Conservation (phyloP, 495 filamentous ascomycete species). For the Tuber calosporum region DNA sequence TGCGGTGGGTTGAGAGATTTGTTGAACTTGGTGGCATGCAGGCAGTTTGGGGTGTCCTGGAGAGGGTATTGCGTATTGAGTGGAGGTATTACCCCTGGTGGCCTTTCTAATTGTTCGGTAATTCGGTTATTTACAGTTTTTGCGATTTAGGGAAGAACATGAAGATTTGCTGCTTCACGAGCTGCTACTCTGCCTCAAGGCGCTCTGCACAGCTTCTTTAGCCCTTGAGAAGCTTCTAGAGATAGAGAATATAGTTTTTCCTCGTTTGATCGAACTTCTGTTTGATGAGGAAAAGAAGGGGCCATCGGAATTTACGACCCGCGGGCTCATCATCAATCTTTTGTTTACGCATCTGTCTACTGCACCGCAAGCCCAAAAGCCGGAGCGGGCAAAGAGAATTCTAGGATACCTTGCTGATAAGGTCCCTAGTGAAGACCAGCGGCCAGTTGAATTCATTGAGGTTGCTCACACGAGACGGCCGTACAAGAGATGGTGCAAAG, state of each 20-base stretch:
- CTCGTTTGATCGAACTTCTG: conserved; percentile 75
- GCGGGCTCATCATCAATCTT: conserved; percentile 75
- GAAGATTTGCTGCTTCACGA: conserved; percentile 91
- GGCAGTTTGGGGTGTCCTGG: conserved; percentile 75
- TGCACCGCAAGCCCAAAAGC: conserved; percentile 43
- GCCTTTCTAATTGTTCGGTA: neutral
- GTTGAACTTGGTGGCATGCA: conserved; percentile 84
- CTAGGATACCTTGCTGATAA: conserved; percentile 77
- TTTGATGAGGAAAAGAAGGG: conserved; percentile 97
- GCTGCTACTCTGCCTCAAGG: conserved; percentile 86
- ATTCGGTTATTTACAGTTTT: conserved; percentile 12
- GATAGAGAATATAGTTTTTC: conserved; percentile 75
- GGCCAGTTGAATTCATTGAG: conserved; percentile 75
- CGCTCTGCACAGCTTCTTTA: conserved; percentile 79
- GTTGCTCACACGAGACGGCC: conserved; percentile 81
- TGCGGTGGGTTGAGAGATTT: conserved; percentile 89
- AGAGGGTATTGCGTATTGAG: conserved; percentile 87
- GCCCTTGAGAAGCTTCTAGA: conserved; percentile 72
- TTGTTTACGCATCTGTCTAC: conserved; percentile 61
- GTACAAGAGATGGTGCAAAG: conserved; percentile 89
- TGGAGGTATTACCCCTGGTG: conserved; percentile 64
- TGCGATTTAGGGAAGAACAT: conserved; percentile 71
- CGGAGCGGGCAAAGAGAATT: conserved; percentile 53
- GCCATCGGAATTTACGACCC: conserved; percentile 88
- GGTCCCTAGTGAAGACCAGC: conserved; percentile 61